Percentiles rank a stretch among this genome's conserved stretches.
Conservation (phyloP, 2,329 filamentous ascomycete species). For the Epichloe glyceriae region DNA sequence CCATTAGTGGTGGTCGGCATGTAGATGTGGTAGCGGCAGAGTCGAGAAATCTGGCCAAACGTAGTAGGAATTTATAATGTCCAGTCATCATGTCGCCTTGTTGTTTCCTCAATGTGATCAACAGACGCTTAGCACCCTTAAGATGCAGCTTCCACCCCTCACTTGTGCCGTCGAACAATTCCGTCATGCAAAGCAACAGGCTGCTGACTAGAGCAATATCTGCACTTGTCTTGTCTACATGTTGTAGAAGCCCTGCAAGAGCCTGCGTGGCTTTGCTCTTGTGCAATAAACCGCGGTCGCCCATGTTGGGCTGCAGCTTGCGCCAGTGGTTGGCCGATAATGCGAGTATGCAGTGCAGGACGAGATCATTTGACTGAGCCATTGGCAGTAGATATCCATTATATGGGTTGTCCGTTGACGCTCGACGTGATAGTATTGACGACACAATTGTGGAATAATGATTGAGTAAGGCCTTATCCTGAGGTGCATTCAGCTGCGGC, state of each 20-base stretch:
- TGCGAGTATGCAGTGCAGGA: slow-evolving; percentile 21
- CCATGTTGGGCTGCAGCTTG: slow-evolving; percentile 18
- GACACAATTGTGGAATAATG: slow-evolving; percentile 22
- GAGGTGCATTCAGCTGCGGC: slow-evolving; percentile 16
- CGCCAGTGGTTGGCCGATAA: slow-evolving; percentile 23
- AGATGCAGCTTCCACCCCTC: slow-evolving; percentile 29
- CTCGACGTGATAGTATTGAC: slow-evolving; percentile 18
- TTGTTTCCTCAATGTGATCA: slow-evolving; percentile 19
- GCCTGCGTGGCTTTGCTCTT: slow-evolving; percentile 20
- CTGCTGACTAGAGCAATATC: slow-evolving; percentile 26
- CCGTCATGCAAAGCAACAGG: slow-evolving; percentile 29
- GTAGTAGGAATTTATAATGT: slow-evolving; percentile 25
- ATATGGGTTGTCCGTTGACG: slow-evolving; percentile 18
- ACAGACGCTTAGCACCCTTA: slow-evolving; percentile 26
- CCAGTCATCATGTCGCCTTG: slow-evolving; percentile 21
- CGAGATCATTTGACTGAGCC: slow-evolving; percentile 19
- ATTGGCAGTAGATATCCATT: slow-evolving; percentile 20
- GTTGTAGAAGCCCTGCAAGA: slow-evolving; percentile 19
- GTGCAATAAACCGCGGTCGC: slow-evolving; percentile 17
- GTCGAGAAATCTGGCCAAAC: slow-evolving; percentile 20
- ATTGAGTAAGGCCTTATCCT: slow-evolving; percentile 21
- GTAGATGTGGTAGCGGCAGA: slow-evolving; percentile 22
- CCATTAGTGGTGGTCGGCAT: slow-evolving; percentile 21
- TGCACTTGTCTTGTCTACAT: slow-evolving; percentile 18
- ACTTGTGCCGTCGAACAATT: slow-evolving; percentile 28